Evolutionary conservation across 768 basidiomycete species (phyloP).

Genomic region (Rossbeevera mucosa): DNA sequence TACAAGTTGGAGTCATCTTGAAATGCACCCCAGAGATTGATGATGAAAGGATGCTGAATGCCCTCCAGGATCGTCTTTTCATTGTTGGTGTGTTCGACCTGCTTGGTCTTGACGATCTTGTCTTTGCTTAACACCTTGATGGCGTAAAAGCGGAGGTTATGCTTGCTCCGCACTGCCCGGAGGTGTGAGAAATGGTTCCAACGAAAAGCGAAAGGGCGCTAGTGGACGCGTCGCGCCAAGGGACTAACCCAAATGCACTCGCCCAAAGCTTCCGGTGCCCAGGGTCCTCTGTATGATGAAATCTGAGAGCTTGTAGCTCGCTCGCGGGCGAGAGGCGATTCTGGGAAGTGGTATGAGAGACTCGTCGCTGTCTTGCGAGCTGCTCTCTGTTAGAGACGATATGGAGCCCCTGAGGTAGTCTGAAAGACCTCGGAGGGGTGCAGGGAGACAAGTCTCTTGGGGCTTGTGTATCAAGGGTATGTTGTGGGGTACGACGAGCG

Average conservation of each 20-base stretch:
- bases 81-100: slow-evolving; percentile 96
- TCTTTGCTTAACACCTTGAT: slow-evolving; percentile 94
- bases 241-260: slow-evolving; percentile 78
- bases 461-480: slow-evolving; percentile 2
- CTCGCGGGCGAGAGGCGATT: slow-evolving; percentile 48
- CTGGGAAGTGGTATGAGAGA: slow-evolving; percentile 32
- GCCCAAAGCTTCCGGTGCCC: slow-evolving; percentile 95
- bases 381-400: slow-evolving; percentile 55
- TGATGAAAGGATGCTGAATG: slow-evolving; percentile 88
- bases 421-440: slow-evolving; percentile 30
- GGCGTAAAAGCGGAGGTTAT: slow-evolving; percentile 94
- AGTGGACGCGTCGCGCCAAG: not conserved
- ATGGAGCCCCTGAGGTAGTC: slow-evolving; percentile 62
- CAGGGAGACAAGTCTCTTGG: slow-evolving; percentile 2
- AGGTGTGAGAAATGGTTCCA: not conserved
- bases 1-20: slow-evolving; percentile 92
- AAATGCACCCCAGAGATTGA: slow-evolving; percentile 95
- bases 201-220: not conserved
- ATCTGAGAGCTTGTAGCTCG: slow-evolving; percentile 66
- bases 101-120: slow-evolving; percentile 87
- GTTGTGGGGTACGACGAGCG: not conserved
- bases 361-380: slow-evolving; percentile 38
- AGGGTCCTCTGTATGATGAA: slow-evolving; percentile 79
- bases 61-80: slow-evolving; percentile 83
- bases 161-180: slow-evolving; percentile 74